These are phyloP conservation scores for Zoysia matrella DNA, from an alignment of 202 grass and related monocot genomes.

Conservation along the genomic window DNA sequence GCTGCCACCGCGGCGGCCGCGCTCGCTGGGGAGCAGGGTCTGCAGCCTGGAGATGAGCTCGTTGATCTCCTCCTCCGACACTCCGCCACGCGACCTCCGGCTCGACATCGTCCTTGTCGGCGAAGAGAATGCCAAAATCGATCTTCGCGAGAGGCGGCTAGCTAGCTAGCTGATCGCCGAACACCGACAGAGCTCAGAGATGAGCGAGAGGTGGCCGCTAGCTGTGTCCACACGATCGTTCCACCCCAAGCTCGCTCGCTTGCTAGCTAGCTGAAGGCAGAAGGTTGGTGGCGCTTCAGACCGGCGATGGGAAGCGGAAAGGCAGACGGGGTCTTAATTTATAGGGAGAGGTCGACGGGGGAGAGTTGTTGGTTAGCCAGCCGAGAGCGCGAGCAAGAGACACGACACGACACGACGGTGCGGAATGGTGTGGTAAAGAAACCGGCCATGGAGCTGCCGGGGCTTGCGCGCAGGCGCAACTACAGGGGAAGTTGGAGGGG, in stretches of 20 bases:
- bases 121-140: too few relatives aligned
- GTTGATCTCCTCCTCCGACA: slow-evolving; percentile 90
- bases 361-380: not conserved
- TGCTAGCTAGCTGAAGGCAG: too few relatives aligned
- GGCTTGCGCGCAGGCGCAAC: not conserved
- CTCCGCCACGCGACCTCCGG: slow-evolving; percentile 62
- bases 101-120: slow-evolving; percentile 48
- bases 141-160: too few relatives aligned
- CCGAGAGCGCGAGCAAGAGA: not conserved
- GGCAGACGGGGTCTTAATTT: slow-evolving; percentile 41
- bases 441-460: not conserved
- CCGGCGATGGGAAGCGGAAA: slow-evolving; percentile 44
- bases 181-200: not conserved
- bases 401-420: not conserved
- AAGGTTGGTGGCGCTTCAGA: too few relatives aligned
- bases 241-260: too few relatives aligned
- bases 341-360: slow-evolving; percentile 29
- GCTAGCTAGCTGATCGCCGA: too few relatives aligned
- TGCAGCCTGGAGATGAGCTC: slow-evolving; percentile 95
- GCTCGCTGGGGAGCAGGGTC: slow-evolving; percentile 70
- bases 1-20: slow-evolving; percentile 55
- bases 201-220: too few relatives aligned
- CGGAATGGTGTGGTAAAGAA: not conserved
- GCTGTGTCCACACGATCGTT: too few relatives aligned
- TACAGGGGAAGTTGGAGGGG: not conserved